These are phyloP conservation scores for Calcarisporium arbuscula DNA, from an alignment of 2,329 filamentous ascomycete genomes.

Conservation along the genomic window DNA sequence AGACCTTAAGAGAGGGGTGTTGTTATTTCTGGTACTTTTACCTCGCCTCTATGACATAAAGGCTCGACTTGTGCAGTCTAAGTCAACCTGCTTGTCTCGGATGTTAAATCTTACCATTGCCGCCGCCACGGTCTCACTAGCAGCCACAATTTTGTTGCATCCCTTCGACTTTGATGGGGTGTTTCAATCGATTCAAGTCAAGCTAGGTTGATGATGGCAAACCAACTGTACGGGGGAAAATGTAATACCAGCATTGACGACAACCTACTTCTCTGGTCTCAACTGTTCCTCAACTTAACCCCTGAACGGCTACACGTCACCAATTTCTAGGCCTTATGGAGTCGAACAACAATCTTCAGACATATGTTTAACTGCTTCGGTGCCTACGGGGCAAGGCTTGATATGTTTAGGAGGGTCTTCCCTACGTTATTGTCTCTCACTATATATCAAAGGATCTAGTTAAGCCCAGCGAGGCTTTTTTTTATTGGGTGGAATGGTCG, in stretches of 20 bases:
- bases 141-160: slow-evolving; percentile 10
- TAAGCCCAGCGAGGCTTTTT: too few relatives aligned
- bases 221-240: slow-evolving; percentile 2
- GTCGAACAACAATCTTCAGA: slow-evolving; percentile 7
- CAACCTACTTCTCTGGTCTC: too few relatives aligned
- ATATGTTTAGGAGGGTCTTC: too few relatives aligned
- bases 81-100: slow-evolving; percentile 6
- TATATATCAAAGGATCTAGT: too few relatives aligned
- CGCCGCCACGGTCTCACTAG: slow-evolving; percentile 9
- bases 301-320: slow-evolving; percentile 1
- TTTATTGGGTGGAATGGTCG: slow-evolving; percentile 6
- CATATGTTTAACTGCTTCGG: too few relatives aligned
- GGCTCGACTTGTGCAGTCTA: slow-evolving; percentile 4
- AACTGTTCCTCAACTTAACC: slow-evolving; percentile 7
- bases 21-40: slow-evolving; percentile 8
- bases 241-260: slow-evolving; percentile 6
- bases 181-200: slow-evolving; percentile 5
- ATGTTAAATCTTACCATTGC: slow-evolving; percentile 7
- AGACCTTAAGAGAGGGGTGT: slow-evolving; percentile 3
- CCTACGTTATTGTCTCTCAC: too few relatives aligned
- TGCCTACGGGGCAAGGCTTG: too few relatives aligned
- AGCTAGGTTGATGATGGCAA: slow-evolving; percentile 2
- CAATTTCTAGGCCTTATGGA: slow-evolving; percentile 1
- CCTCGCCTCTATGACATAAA: slow-evolving; percentile 5
- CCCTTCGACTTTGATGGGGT: slow-evolving; percentile 10